A percentile compares a stretch with the other conserved stretches of the same genome.
These are phyloP conservation scores for Salix exigua DNA, from an alignment of 345 rosid genomes.

Conservation along the genomic window DNA sequence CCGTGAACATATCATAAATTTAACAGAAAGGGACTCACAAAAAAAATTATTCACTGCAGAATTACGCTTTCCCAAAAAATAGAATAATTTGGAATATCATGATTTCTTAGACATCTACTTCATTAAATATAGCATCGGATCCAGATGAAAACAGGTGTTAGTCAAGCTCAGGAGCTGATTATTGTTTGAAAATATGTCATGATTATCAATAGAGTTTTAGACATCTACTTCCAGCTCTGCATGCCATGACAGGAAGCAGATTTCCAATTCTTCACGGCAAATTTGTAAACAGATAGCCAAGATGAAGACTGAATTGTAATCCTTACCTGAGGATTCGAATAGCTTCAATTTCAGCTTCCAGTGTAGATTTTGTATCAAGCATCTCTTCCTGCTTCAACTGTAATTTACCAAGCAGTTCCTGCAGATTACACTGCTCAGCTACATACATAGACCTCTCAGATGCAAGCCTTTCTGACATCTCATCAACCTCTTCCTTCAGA, in stretches of 20 bases:
- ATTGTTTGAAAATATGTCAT: neutral
- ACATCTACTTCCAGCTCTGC: neutral
- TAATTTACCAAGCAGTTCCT: slow-evolving; percentile 38
- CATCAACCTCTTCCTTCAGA: slow-evolving; percentile 63
- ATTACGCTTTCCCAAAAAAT: neutral
- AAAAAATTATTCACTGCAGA: neutral
- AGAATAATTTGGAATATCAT: no score
- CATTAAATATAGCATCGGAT: neutral
- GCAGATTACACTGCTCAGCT: slow-evolving; percentile 44
- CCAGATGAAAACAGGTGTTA: neutral
- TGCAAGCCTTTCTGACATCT: slow-evolving; percentile 64
- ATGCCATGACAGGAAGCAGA: neutral
- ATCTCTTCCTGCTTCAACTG: slow-evolving; percentile 47
- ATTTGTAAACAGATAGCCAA: neutral
- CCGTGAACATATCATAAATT: neutral
- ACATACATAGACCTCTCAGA: slow-evolving; percentile 48
- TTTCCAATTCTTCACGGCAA: neutral
- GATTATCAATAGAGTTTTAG: neutral
- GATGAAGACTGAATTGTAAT: neutral
- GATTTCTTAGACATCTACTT: neutral
- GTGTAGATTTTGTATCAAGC: slow-evolving; percentile 58
- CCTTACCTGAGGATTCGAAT: slow-evolving; percentile 70
- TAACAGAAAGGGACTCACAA: neutral
- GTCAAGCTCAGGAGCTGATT: neutral
- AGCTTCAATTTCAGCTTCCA: slow-evolving; percentile 82